Evolutionary conservation across 176 grass and related monocot genomes (phyloP), one percentile per base, ranked within the genome.

Genomic region (Chloris gayana): DNA sequence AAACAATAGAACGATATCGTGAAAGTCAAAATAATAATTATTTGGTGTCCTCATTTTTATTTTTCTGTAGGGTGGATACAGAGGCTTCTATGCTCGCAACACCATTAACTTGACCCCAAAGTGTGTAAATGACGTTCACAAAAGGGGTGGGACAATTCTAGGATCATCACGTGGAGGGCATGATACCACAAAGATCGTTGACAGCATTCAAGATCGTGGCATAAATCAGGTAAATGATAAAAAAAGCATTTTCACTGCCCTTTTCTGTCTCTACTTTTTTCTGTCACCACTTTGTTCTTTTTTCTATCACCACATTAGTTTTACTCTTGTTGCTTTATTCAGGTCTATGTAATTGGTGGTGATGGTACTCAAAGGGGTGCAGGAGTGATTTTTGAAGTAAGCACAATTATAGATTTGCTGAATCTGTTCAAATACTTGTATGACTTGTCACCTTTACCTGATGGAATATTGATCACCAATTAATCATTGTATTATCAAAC

Each of bases 311-410:
- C 8, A 24, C 4, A 13, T 64, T 77, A 26, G 51, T 62, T 85
- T 86, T 21, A 78, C 50, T 51, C 32, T 24, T 80, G 35, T 19
- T 70, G 22, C 7, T 57, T 25, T 80, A 22, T 87, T 21, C 80
- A 98, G 96, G 92, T 91, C 21, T 98, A 95, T 87, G 89, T 95
- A 56, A 98, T 98, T 82, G 96, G 96, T 79, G 96, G 96, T 45
- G 96, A 98, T 26, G 96, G 92, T 76, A 95, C 90, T 76, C 96
- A 95, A 83, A 98, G 91, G 80, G 96, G 96, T 4, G 90, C 96
- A 6, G 83, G 88, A 70, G 90, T 90, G n/a, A 95, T 98, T 73
- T 98, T 89, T 83, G 92, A 98, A 79, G 96, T 98, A 84, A 87
- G 66, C 54, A 64, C 32, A 39, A 42, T 31, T 72, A 22, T 61